Conservation (phyloP, 495 filamentous ascomycete species). For the Aspergillus panamensis region DNA sequence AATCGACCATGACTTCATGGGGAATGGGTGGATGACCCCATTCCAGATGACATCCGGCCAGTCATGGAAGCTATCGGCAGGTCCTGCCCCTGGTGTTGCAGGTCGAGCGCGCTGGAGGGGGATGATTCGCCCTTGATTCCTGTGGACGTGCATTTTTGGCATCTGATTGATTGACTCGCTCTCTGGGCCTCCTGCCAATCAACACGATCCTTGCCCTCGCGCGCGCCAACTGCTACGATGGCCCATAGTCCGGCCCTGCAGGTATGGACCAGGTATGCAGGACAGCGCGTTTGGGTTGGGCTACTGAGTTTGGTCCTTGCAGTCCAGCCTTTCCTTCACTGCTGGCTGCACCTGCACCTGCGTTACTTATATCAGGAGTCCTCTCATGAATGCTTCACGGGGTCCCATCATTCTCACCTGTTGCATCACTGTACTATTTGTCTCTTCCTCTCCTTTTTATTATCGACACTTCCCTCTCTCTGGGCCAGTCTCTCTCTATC, state of each 20-base stretch:
- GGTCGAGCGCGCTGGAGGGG: constrained; percentile 12
- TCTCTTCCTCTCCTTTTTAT: constrained; percentile 9
- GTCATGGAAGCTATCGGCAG: neutral
- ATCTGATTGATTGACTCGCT: constrained; percentile 19
- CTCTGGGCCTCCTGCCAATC: constrained; percentile 16
- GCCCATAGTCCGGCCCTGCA: constrained; percentile 8
- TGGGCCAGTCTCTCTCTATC: constrained; percentile 8
- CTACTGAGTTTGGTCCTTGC: constrained; percentile 19
- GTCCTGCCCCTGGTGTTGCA: constrained; percentile 14
- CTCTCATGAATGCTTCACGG: constrained; percentile 17
- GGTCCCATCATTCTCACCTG: constrained; percentile 13
- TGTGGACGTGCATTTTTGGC: constrained; percentile 15
- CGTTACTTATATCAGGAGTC: constrained; percentile 18
- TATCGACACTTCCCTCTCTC: constrained; percentile 2
- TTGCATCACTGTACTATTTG: constrained; percentile 5
- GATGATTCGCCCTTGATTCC: constrained; percentile 20
- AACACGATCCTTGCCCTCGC: constrained; percentile 16
- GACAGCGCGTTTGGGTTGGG: constrained; percentile 18
- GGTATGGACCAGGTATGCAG: constrained; percentile 20
- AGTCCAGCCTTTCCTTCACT: constrained; percentile 15
- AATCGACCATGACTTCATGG: constrained; percentile 1
- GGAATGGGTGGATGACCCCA: neutral
- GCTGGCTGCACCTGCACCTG: neutral
- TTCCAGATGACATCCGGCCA: constrained; percentile 5
- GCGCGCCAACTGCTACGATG: constrained; percentile 18